These are phyloP conservation scores for Candida pseudoglaebosa DNA, from an alignment of 805 yeast species.

Conservation along the genomic window DNA sequence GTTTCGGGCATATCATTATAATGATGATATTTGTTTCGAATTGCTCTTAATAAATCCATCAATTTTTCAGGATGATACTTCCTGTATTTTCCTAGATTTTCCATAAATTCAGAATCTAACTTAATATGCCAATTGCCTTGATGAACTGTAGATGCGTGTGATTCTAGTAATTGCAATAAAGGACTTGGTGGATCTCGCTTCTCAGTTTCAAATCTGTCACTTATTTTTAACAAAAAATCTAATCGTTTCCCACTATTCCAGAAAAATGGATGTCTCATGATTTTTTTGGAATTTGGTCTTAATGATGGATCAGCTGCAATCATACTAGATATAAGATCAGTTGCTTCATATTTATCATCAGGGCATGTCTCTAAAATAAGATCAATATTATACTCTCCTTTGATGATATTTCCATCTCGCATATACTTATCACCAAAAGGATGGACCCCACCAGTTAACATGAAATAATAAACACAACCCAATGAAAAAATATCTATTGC, in stretches of 20 bases:
- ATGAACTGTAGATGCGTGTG: slow-evolving; percentile 43
- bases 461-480: slow-evolving; percentile 91
- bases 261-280: slow-evolving; percentile 83
- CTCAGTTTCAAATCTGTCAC: slow-evolving; percentile 88
- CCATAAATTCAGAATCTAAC: slow-evolving; percentile 71
- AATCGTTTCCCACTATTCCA: slow-evolving; percentile 74
- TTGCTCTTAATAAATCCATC: slow-evolving; percentile 82
- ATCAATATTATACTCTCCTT: slow-evolving; percentile 52
- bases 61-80: slow-evolving; percentile 76
- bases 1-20: slow-evolving; percentile 79
- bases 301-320: slow-evolving; percentile 57
- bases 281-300: slow-evolving; percentile 67
- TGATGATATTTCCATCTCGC: slow-evolving; percentile 85
- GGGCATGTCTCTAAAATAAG: slow-evolving; percentile 41
- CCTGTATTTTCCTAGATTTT: slow-evolving; percentile 85
- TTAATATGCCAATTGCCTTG: slow-evolving; percentile 72
- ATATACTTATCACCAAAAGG: slow-evolving; percentile 93
- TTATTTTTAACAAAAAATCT: slow-evolving; percentile 79
- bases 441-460: slow-evolving; percentile 77
- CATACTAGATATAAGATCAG: slow-evolving; percentile 71
- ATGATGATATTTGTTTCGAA: slow-evolving; percentile 93
- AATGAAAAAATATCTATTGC: slow-evolving; percentile 91
- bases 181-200: slow-evolving; percentile 74
- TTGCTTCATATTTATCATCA: slow-evolving; percentile 56
- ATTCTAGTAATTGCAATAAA: slow-evolving; percentile 53